Evolutionary conservation across 2,329 filamentous ascomycete species (phyloP), one percentile per base, ranked within the genome.

Genomic region (Neurospora crassa): DNA sequence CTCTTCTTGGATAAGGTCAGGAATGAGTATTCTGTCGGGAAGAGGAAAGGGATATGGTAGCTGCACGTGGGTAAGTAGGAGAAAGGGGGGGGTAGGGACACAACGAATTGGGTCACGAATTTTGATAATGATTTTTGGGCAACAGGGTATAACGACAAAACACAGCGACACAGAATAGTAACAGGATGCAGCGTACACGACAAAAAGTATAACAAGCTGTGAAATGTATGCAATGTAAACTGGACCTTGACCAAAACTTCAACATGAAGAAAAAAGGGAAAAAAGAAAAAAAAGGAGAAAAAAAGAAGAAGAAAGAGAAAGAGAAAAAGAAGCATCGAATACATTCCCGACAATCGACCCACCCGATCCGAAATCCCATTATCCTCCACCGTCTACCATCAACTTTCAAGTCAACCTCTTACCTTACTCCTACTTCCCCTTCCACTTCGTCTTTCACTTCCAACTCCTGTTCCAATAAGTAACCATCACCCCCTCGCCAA

Each of bases 401-500:
- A 43, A 43, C 18, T 43, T 43, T 7, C 18, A 41, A 41, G 41
- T 29, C 16, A 18, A 42, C 16, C 41, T 7, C 8, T 43, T 2
- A 42, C 29, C 24, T 24, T 24, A 24, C 24, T n/a, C n/a, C n/a
- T n/a, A n/a, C n/a, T n/a, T n/a, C n/a, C n/a, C n/a, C n/a, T 29
- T 29, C 29, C 29, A 3, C 29, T 29, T 29, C 29, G 29, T 29
- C 5, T 43, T 18, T 18, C 42, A 45, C 42, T n/a, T 45, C 42
- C 42, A 45, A 20, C 42, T 14, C 42, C 18, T 45, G 1, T 7
- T 37, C 34, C 8, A 45, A 45, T 45, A 45, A 45, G 42, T n/a
- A 45, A 45, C 18, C 42, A 18, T n/a, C 42, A 45, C 0, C 70
- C 78, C 77, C 82, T 84, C 29, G 78, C 75, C 20, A 75, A 16